Evolutionary conservation across 2,329 filamentous ascomycete species (phyloP).

Genomic region (Gnomoniopsis smithogilvyi): DNA sequence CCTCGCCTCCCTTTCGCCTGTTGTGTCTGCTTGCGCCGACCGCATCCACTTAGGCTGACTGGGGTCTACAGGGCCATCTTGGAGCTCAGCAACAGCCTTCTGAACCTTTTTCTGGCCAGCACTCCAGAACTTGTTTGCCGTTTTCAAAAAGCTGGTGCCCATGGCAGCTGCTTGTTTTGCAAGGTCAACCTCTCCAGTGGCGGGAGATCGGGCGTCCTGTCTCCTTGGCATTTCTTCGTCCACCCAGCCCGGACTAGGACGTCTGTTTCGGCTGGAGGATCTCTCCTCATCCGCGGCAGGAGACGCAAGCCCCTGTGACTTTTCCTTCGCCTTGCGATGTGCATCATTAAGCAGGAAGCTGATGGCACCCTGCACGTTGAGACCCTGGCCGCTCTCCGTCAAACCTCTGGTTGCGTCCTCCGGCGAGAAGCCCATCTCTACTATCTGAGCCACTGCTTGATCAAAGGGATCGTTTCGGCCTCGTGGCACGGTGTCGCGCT

Average conservation of each 20-base stretch:
- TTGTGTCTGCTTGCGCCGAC: slow-evolving; percentile 54
- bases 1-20: slow-evolving; percentile 28
- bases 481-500: slow-evolving; percentile 28
- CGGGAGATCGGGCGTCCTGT: slow-evolving; percentile 54
- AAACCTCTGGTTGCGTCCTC: slow-evolving; percentile 81
- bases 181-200: slow-evolving; percentile 65
- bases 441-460: slow-evolving; percentile 78
- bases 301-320: slow-evolving; percentile 43
- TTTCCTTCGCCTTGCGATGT: slow-evolving; percentile 77
- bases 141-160: slow-evolving; percentile 83
- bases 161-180: slow-evolving; percentile 78
- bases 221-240: slow-evolving; percentile 49
- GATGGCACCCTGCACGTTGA: slow-evolving; percentile 82
- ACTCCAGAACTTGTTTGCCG: slow-evolving; percentile 94
- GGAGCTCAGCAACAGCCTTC: slow-evolving; percentile 85
- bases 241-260: slow-evolving; percentile 59
- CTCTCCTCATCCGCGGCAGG: slow-evolving; percentile 31
- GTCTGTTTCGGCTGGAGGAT: slow-evolving; percentile 33
- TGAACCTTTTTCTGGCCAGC: slow-evolving; percentile 89
- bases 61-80: slow-evolving; percentile 67
- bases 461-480: slow-evolving; percentile 62
- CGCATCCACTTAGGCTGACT: slow-evolving; percentile 96
- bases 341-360: slow-evolving; percentile 90
- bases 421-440: slow-evolving; percentile 90
- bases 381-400: slow-evolving; percentile 72